Base-by-base conservation (phyloP, 2,329 filamentous ascomycete genomes). In the Colletotrichum lini region DNA sequence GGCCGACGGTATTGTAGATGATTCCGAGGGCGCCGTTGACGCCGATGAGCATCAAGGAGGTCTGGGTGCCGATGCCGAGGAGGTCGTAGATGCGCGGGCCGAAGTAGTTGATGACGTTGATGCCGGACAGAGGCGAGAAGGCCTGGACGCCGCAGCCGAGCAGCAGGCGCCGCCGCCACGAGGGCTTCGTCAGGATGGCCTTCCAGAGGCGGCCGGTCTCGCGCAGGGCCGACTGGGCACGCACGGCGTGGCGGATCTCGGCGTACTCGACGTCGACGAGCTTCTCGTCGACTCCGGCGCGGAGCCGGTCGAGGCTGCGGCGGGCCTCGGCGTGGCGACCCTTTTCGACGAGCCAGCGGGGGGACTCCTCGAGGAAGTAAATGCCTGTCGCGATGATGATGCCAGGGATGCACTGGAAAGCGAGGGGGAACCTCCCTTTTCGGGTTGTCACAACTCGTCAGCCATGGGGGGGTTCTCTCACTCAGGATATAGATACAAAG, bases 1-100 rank as follows among this genome's bases (percentile, higher is more conserved):
- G 81, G 60, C 84, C 84, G 7, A 86, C 74, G 1, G 82, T 84
- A 71, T 85, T 85, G 80, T 84, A 87, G 26, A 85, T 76, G 40
- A 84, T 84, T 0, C 85, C 84, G 9, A 88, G 79, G 1, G 85
- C 84, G 30, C 85, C 85, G 74, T 82, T 85, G 72, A 88, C 83
- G 4, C 85, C 86, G 71, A 86, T 84, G 58, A 88, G 85, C 79
- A 87, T 82, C 4, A 88, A 80, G 0, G 85, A 84, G 1, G 80
- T 84, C 9, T 81, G 81, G 0, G 80, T 83, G 2, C 78, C 76
- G 52, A 87, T 82, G 8, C 84, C 84, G 0, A 87, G 79, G 4
- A 82, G 79, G 15, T 77, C 75, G 73, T 86, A 86, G 45, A 87
- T 82, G 0, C 81, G 78, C 45, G 77, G 77, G 3, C 76, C 76